Evolutionary conservation across 345 rosid genomes (phyloP).

Genomic region (Euphorbia tirucalli): DNA sequence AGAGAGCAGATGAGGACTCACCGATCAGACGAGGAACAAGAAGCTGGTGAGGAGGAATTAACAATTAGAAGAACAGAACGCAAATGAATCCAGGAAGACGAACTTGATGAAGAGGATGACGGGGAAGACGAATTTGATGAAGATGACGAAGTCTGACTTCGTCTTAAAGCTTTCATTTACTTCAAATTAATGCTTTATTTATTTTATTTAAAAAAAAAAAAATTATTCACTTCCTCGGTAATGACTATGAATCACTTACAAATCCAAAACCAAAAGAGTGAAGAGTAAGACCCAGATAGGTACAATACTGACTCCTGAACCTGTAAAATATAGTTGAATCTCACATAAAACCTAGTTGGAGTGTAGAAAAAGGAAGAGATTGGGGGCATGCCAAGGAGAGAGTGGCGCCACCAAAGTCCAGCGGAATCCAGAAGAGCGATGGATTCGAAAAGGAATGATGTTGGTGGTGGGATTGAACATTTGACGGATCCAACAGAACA

Average conservation of each 20-base stretch:
- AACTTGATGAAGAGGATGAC: slow-evolving; percentile 50
- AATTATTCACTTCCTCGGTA: background rate
- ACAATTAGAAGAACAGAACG: slow-evolving; percentile 83
- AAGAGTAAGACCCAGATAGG: too few relatives aligned
- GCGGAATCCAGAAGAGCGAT: background rate
- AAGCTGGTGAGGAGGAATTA: slow-evolving; percentile 79
- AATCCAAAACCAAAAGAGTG: background rate
- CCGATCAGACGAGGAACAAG: slow-evolving; percentile 77
- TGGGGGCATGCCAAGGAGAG: too few relatives aligned
- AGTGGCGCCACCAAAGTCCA: background rate
- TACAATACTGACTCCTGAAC: too few relatives aligned
- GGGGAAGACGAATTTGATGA: slow-evolving; percentile 62
- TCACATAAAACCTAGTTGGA: background rate
- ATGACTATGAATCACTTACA: background rate
- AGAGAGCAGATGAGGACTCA: too few relatives aligned
- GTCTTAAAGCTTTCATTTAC: slow-evolving; percentile 83
- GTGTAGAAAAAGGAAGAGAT: background rate
- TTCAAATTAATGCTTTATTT: background rate
- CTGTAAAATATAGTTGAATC: too few relatives aligned
- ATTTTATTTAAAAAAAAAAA: background rate
- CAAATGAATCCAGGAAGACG: slow-evolving; percentile 78
- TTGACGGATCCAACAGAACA: too few relatives aligned
- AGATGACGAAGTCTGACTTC: slow-evolving; percentile 71
- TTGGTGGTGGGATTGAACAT: background rate
- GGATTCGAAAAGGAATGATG: background rate